Evolutionary conservation across 345 rosid genomes (phyloP).

Genomic region (Physaria fendleri): DNA sequence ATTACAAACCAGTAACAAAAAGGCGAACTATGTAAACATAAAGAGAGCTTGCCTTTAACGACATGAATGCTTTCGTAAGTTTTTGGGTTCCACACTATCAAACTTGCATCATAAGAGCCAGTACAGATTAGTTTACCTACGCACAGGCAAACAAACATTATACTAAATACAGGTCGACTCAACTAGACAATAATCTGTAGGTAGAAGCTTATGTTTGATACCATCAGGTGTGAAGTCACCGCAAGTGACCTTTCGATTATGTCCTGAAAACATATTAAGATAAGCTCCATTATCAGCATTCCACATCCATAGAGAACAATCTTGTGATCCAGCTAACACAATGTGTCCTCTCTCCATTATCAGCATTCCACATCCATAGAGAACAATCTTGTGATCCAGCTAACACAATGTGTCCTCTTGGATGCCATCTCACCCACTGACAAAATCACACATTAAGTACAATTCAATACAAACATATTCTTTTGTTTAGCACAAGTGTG

Average conservation of each 20-base stretch:
- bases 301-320: conserved; percentile 88
- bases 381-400: conserved; percentile 80
- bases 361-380: no score
- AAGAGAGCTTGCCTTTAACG: no score
- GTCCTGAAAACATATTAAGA: conserved; percentile 79
- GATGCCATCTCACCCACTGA: conserved; percentile 98
- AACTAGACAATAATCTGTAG: neutral
- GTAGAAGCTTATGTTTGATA: conserved; percentile 27
- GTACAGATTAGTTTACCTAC: no score
- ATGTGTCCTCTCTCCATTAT: conserved; percentile 87
- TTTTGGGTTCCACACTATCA: no score
- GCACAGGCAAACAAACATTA: no score
- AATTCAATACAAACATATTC: neutral
- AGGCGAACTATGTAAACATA: no score
- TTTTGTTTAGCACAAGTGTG: neutral
- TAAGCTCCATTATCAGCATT: conserved; percentile 73
- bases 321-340: conserved; percentile 81
- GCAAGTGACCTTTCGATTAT: conserved; percentile 60
- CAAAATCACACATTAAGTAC: conserved; percentile 16
- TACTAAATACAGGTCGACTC: neutral
- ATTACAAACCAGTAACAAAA: no score
- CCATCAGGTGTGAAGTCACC: conserved; percentile 98
- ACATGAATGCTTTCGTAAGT: no score
- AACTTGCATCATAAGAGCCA: no score
- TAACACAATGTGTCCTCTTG: conserved; percentile 77